Evolutionary conservation across 192 early-diverging fungal genomes (phyloP), one percentile per base, ranked within the genome.

Genomic region (Dispira simplex): DNA sequence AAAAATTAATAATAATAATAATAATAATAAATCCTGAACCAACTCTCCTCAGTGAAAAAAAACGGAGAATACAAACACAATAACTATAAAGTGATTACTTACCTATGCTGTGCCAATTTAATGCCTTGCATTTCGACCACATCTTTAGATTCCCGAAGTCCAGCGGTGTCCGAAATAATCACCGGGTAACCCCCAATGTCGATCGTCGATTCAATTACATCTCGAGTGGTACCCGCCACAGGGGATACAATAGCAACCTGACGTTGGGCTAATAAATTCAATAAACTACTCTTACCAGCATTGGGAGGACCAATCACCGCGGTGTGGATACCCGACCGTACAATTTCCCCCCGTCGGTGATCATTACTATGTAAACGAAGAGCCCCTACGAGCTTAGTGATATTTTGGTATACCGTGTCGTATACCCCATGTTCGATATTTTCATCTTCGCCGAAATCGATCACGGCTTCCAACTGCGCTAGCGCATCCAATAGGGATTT

Each of bases 361-460:
- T 88, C 85, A 44, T 84, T 67, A 58, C 82, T 59, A 68, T 88
- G 85, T 1, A 57, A 59, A 2, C 21, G 12, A 12, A 82, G 77
- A 3, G 46, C 49, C 21, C 26, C 12, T 6, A 43, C 60, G 63
- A 78, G 51, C 25, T 3, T 14, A 1, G 47, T 28, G 3, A 62
- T 69, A 1, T 46, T 39, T 4, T 21, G 25, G 21, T 56, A 51
- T 8, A 71, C 73, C 11, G 49, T 0, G 16, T 39, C 56, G 18
- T 66, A 73, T 0, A 87, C 78, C 26, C 73, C 82, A 45, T 87
- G 83, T 49, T 90, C 88, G 44, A 90, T 86, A 21, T 85, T 78
- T 59, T 90, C 88, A 53, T 90, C 86, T 64, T 88, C 88, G 49
- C 84, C 78, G 74, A 90, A 90, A 46, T 90, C 88, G 23, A 90